A percentile compares a stretch with the other conserved stretches of the same genome.
These are phyloP conservation scores for Camellia lanceoleosa DNA, from an alignment of 148 eudicot genomes.

Conservation along the genomic window DNA sequence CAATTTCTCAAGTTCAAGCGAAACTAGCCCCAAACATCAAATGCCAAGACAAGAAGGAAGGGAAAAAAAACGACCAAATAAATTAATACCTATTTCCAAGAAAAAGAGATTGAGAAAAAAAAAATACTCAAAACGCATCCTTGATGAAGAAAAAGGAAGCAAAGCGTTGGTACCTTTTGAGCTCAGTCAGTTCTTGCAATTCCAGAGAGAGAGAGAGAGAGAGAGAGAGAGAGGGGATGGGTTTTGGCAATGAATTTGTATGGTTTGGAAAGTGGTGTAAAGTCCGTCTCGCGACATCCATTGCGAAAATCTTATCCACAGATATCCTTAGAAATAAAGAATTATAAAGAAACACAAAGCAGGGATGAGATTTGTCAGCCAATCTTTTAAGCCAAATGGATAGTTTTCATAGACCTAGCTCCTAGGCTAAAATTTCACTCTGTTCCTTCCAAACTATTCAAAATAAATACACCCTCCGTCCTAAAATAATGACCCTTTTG, in stretches of 20 bases:
- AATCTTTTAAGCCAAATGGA: too few species aligned
- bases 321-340: too few species aligned
- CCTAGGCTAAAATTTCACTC: too few species aligned
- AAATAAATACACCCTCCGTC: too few species aligned
- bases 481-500: too few species aligned
- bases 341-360: too few species aligned
- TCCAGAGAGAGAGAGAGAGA: background rate
- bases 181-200: background rate
- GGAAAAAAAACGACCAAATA: background rate
- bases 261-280: background rate
- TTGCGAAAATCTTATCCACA: constrained; percentile 9
- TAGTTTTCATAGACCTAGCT: too few species aligned
- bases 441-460: too few species aligned
- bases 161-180: background rate
- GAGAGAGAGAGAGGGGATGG: background rate
- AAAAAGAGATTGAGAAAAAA: background rate
- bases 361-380: too few species aligned
- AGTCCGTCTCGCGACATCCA: background rate
- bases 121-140: too few species aligned
- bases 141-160: background rate
- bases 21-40: background rate
- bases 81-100: background rate
- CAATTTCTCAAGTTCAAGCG: background rate
- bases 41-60: background rate
- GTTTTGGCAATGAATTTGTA: background rate